phyloP scores from a whole-genome alignment of 306 rosid species.

The Calophaca sinica region DNA sequence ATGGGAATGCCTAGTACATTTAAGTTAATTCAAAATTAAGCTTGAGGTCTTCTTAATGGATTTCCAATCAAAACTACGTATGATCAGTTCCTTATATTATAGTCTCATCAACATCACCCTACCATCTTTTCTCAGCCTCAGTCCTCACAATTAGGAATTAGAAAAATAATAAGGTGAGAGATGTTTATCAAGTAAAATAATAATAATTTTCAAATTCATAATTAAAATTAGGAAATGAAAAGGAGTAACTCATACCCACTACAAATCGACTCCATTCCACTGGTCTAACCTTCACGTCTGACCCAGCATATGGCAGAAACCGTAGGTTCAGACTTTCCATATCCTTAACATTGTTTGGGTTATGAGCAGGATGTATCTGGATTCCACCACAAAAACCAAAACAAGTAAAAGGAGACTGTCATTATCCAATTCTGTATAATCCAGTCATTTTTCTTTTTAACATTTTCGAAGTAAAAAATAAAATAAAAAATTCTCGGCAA shows the following conservation, averaged over 20 bases:
- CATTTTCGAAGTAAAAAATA: constrained; percentile 1
- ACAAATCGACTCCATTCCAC: constrained; percentile 2
- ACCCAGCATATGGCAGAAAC: constrained; percentile 66
- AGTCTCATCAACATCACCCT: no score
- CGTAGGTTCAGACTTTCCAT: background rate
- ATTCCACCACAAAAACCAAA: no score
- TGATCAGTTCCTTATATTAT: no score
- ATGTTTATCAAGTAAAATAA: background rate
- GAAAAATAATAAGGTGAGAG: background rate
- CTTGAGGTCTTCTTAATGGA: no score
- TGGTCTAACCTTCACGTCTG: constrained; percentile 59
- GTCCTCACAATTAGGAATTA: no score
- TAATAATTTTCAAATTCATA: background rate
- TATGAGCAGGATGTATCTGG: constrained; percentile 73
- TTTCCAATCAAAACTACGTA: no score
- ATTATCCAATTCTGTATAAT: no score
- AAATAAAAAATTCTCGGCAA: background rate
- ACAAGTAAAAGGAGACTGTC: no score
- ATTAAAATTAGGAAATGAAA: background rate
- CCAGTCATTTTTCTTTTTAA: no score
- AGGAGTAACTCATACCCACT: constrained; percentile 55
- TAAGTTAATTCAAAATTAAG: no score
- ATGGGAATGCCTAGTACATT: no score
- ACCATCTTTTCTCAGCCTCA: no score
- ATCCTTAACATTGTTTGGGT: constrained; percentile 47